Evolutionary conservation across 192 early-diverging fungal species (phyloP), one percentile per base, ranked within the genome.

Genomic region (Coemansia biformis): DNA sequence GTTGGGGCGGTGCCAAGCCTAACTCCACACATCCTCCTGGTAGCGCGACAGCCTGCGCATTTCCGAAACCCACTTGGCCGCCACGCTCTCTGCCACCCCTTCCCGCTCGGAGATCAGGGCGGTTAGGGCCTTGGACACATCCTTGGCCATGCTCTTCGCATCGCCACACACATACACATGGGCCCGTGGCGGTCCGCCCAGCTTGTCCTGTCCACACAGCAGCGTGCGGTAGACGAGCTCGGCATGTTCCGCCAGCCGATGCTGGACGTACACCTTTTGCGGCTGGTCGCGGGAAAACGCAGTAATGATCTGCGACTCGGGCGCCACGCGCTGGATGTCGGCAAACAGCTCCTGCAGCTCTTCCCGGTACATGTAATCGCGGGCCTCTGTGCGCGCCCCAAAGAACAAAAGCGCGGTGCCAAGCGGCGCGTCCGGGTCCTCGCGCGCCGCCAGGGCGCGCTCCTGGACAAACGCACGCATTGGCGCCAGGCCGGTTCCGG

Each of bases 401-500:
- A 87, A 97, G 77, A 97, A 99, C 49, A 99, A 72, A 33, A 90
- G 77, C 3, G 93, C 86, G 1, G 86, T 78, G 8, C 96, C 93
- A 51, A 79, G 63, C 30, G 80, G 77, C 28, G 18, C 26, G 11
- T 74, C 80, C 22, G 83, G 75, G 44, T 58, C 52, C 18, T 77
- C 82, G 47, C 78, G 78, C 2, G 59, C 60, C 26, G 79, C 71
- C 36, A 57, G 43, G 4, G 86, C 82, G 41, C 96, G 89, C 58
- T 99, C 96, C 45, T 87, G 84, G 10, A 96, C 62, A 57, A 99
- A 99, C 4, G 87, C 96, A 38, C 96, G 82, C 86, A 99, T 97
- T 21, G 96, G 96, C 14, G 96, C 96, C 31, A 99, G 88, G 36
- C 96, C 96, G 4, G 96, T 99, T 38, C 96, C 96, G n/a, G 96